Evolutionary conservation across 2,329 filamentous ascomycete species (phyloP).

Genomic region (Cylindrodendrum hubeiense): DNA sequence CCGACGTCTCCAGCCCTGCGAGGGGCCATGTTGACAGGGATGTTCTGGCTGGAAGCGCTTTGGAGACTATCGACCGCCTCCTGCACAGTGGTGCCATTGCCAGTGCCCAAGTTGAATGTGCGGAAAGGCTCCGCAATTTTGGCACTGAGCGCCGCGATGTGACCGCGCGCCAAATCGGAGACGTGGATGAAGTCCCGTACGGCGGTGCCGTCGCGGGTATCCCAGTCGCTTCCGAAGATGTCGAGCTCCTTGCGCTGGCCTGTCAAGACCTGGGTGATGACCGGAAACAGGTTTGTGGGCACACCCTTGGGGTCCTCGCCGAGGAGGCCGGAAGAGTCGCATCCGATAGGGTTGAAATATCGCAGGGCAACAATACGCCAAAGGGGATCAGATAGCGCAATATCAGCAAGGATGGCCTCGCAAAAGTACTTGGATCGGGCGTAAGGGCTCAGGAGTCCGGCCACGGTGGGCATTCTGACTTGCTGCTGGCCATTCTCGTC

Average conservation of each 20-base stretch:
- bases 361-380: slow-evolving; percentile 74
- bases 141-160: slow-evolving; percentile 68
- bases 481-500: slow-evolving; percentile 54
- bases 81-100: slow-evolving; percentile 58
- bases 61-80: slow-evolving; percentile 58
- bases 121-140: slow-evolving; percentile 49
- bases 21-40: slow-evolving; percentile 53
- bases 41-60: slow-evolving; percentile 49
- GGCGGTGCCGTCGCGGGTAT: slow-evolving; percentile 74
- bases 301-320: slow-evolving; percentile 73
- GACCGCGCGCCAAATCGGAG: slow-evolving; percentile 72
- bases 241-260: slow-evolving; percentile 66
- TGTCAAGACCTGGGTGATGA: slow-evolving; percentile 71
- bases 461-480: slow-evolving; percentile 34
- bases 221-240: slow-evolving; percentile 75
- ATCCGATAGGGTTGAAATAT: slow-evolving; percentile 78
- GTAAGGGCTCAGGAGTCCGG: slow-evolving; percentile 74
- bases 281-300: slow-evolving; percentile 74
- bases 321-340: slow-evolving; percentile 72
- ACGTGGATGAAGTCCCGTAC: slow-evolving; percentile 78
- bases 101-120: slow-evolving; percentile 60
- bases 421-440: slow-evolving; percentile 77
- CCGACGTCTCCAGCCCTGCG: slow-evolving; percentile 57
- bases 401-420: slow-evolving; percentile 74
- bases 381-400: slow-evolving; percentile 69